phyloP scores from a whole-genome alignment of 2,329 filamentous ascomycete species.

The Knoxdaviesia capensis region DNA sequence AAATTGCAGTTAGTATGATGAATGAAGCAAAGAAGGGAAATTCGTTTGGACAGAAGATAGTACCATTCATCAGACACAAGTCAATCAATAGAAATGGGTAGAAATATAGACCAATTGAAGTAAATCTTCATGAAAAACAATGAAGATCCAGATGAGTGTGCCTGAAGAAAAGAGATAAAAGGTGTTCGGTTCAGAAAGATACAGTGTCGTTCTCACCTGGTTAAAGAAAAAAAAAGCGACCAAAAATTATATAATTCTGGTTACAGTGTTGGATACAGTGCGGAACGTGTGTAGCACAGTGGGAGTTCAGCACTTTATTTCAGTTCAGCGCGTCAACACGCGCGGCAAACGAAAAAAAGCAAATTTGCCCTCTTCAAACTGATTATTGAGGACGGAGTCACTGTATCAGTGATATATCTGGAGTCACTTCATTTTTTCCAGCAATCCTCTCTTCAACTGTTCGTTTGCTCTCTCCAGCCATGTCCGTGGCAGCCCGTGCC shows the following conservation, averaged over 20 bases:
- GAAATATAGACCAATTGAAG: neutral
- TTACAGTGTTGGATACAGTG: neutral
- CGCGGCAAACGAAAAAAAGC: no score
- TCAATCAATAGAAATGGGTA: no score
- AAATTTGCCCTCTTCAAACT: no score
- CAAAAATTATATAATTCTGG: neutral
- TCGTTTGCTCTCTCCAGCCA: neutral
- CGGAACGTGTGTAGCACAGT: no score
- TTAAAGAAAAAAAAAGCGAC: neutral
- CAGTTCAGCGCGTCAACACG: no score
- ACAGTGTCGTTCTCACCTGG: neutral
- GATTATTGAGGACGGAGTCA: no score
- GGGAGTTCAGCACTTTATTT: no score
- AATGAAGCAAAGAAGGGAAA: no score
- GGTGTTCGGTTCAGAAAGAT: neutral
- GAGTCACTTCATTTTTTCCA: neutral
- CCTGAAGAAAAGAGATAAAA: neutral
- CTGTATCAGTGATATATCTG: neutral
- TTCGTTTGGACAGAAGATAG: no score
- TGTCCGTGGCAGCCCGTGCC: conserved; percentile 10
- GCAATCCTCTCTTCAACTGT: neutral
- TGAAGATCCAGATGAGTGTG: conserved; percentile 1
- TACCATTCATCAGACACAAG: no score
- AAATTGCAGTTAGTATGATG: neutral
- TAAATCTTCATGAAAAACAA: neutral